phyloP scores from a whole-genome alignment of 2,329 filamentous ascomycete species.

The Nemania bipapillata region DNA sequence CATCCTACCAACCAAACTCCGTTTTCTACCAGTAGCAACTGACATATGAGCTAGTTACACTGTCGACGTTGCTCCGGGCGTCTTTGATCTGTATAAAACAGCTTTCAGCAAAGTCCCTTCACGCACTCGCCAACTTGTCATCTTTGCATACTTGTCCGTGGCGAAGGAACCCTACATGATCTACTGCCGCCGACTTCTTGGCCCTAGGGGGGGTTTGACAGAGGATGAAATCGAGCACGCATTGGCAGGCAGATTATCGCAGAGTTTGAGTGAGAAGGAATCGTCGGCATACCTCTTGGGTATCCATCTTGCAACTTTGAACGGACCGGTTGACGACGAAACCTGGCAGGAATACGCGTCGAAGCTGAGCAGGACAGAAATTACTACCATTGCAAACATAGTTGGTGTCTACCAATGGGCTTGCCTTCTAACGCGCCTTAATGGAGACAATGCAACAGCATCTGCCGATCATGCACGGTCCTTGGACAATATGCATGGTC shows the following conservation, averaged over 20 bases:
- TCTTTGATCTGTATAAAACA: constrained; percentile 9
- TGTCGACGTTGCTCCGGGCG: background rate
- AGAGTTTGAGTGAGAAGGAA: constrained; percentile 4
- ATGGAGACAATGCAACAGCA: constrained; percentile 8
- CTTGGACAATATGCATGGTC: constrained; percentile 10
- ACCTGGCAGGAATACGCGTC: constrained; percentile 4
- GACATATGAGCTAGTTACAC: constrained; percentile 1
- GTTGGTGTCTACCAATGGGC: constrained; percentile 1
- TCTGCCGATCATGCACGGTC: constrained; percentile 9
- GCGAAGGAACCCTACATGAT: constrained; percentile 6
- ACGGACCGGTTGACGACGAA: constrained; percentile 1
- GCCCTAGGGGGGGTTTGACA: constrained; percentile 1
- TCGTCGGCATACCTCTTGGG: background rate
- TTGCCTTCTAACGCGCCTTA: constrained; percentile 11
- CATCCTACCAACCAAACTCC: background rate
- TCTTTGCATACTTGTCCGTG: constrained; percentile 9
- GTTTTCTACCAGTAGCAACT: constrained; percentile 2
- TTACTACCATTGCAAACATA: constrained; percentile 4
- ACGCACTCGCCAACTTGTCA: constrained; percentile 6
- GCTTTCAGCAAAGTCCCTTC: constrained; percentile 6
- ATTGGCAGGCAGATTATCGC: constrained; percentile 3
- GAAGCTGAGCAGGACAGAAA: constrained; percentile 5
- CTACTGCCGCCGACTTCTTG: constrained; percentile 6
- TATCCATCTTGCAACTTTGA: constrained; percentile 1
- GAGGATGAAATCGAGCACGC: constrained; percentile 1